A percentile compares a stretch with the other conserved stretches of the same genome.
These are phyloP conservation scores for Triticum urartu DNA, from an alignment of 176 grass and related monocot species.

Conservation along the genomic window DNA sequence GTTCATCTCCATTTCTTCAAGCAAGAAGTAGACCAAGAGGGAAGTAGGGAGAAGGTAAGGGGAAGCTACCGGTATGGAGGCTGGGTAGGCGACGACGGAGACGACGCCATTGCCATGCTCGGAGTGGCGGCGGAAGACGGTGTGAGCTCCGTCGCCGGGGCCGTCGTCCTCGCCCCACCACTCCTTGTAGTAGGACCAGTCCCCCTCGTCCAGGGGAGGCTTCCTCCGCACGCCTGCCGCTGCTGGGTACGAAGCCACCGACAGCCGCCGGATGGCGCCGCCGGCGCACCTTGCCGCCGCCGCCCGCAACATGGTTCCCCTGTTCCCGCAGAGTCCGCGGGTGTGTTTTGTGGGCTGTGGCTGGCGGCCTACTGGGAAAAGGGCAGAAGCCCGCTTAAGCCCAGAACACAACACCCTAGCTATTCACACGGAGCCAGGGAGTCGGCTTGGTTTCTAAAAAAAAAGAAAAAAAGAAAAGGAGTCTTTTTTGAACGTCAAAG, in stretches of 20 bases:
- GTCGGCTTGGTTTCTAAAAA: no score
- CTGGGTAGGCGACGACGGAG: conserved; percentile 76
- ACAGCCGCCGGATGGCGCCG: conserved; percentile 42
- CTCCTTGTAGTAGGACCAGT: conserved; percentile 68
- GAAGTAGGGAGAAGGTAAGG: not conserved
- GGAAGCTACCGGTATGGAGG: conserved; percentile 54
- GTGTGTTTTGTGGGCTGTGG: not conserved
- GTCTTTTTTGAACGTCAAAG: no score
- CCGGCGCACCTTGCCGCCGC: conserved; percentile 21
- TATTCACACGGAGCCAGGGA: no score
- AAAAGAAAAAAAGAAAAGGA: no score
- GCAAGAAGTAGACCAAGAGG: not conserved
- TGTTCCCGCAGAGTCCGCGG: not conserved
- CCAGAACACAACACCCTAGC: not conserved
- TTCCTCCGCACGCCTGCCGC: not conserved
- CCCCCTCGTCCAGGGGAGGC: conserved; percentile 54
- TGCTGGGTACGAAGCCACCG: conserved; percentile 4
- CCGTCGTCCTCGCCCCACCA: conserved; percentile 77
- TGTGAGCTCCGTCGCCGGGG: conserved; percentile 46
- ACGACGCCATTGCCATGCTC: conserved; percentile 76
- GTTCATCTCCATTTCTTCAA: not conserved
- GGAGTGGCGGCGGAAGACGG: conserved; percentile 60
- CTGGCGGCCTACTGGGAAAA: not conserved
- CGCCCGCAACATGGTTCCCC: conserved; percentile 36
- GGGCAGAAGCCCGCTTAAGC: not conserved